Base-by-base conservation (phyloP, 2,329 filamentous ascomycete species). In the Ophiostoma australiae region DNA sequence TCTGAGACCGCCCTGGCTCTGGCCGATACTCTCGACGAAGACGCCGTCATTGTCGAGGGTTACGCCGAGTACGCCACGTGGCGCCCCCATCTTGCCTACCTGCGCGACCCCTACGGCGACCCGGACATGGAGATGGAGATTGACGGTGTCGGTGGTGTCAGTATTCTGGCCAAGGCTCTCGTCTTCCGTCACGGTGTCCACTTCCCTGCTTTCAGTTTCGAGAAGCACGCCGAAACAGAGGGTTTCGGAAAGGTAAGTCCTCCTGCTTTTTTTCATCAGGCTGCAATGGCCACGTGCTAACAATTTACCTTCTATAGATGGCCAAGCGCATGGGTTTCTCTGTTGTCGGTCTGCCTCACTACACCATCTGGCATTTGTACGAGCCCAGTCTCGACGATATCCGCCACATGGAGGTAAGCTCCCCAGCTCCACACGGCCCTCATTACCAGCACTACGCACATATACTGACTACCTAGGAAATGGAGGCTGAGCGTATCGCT, bases 41-140 rank as follows among this genome's bases (percentile, higher is more conserved):
- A 99, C 79, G 95, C 95, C 4, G 95, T 99, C 55, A 99, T 99
- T 80, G 95, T 99, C 4, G 95, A 99, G 81, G 95, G 95, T 23
- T 99, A 99, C 78, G 95, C 95, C 72, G 95, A 99, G 82, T 99
- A 99, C 79, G 95, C 95, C 27, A 99, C 95, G 1, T 99, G 95
- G 95, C 87, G 95, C 74, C 95, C 95, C 61, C 95, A 99, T 85
- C 85, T 99, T 77, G 95, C 95, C 61, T 99, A 99, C 79, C 87
- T 99, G 8, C 91, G 95, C 72, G 95, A 99, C 78, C 95, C 95
- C 1, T 98, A 97, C 77, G 95, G 95, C 55, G 95, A 99, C 78
- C 94, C 94, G 27, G 95, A 99, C 78, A 97, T 98, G 90, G 95
- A 99, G 79, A 98, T 99, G 95, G 95, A 99, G 77, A 94, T 99